Evolutionary conservation across 2,329 filamentous ascomycete species (phyloP), one percentile per base, ranked within the genome.

Genomic region (Penicillium sp.): DNA sequence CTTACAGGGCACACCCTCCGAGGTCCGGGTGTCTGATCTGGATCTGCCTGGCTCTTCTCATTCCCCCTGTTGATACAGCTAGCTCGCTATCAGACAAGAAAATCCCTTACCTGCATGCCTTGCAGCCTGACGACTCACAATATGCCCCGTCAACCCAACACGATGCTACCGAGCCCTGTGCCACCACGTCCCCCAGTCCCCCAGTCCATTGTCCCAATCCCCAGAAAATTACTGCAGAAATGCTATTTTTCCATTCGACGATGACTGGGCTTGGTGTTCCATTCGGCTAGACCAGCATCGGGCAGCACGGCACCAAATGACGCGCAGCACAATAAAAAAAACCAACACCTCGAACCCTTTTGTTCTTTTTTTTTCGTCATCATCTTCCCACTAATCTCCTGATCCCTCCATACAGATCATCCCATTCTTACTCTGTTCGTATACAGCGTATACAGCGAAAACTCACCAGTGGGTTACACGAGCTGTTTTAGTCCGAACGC

Each of bases 71-170:
- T 47, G 44, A 51, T 52, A 34, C 46, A 27, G 24, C 24, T 27
- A 5, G 24, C 47, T 55, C 51, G 52, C 36, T 44, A 22, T 46
- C 55, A 53, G 24, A 27, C 5, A 27, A 27, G 8, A 49, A 49
- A 31, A 48, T 31, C 48, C 54, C 16, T 59, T 43, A n/a, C 22
- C 27, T 46, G 52, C 51, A 62, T 64, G 61, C 63, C 63, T 64
- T 55, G 47, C 55, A 63, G 56, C 63, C 63, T 64, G 55, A 64
- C 55, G 43, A 58, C 43, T 52, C 43, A 47, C 55, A 48, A 63
- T 59, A 60, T 63, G 52, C 46, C 52, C 60, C 53, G 52, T 65
- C 51, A 54, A 60, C 54, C 53, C 53, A 55, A 45, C 51, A 45
- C 51, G 49, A 52, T 40, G 48, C 49, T 49, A 57, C 52, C 59